Base-by-base conservation (phyloP, 2,329 filamentous ascomycete genomes). In the Neophaeococcomyces mojaviensis region DNA sequence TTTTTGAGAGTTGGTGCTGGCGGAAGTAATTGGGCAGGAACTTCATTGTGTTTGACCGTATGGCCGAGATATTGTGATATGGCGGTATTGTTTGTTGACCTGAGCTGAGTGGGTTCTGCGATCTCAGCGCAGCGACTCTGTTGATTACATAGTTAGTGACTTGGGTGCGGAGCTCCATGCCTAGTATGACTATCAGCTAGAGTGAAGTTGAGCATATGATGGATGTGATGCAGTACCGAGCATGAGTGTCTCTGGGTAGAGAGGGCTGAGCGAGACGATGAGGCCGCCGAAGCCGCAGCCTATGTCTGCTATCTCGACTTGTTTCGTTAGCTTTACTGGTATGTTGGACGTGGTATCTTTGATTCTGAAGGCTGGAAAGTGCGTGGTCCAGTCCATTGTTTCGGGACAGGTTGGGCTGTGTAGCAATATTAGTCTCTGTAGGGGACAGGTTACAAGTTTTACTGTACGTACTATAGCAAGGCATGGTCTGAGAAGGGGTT, bases 21-120 rank as follows among this genome's bases (percentile, higher is more conserved):
- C 68, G 71, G 73, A 98, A 97, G 73, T 96, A 95, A 63, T 98
- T 97, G 51, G 94, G 90, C n/a, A 98, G 73, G 66, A 97, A 98
- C 65, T 98, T 98, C 92, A 98, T 98, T 4, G 88, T 87, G 70
- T 98, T 98, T 55, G 87, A 86, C 51, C 92, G 83, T 39, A 98
- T 72, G 61, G 88, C 94, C 28, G 85, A 82, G 44, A 90, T 83
- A 64, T 98, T 98, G 61, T 94, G 84, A 64, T 88, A 97, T 33
- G 57, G 55, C 4, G 53, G 39, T 46, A 35, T 34, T n/a, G 9
- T 15, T 16, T 30, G n/a, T n/a, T n/a, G n/a, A n/a, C n/a, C n/a
- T n/a, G n/a, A n/a, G n/a, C n/a, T n/a, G 20, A 55, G 54, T 16
- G 56, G 55, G 44, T 68, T 64, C 49, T 69, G 66, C 20, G 61